phyloP scores from a whole-genome alignment of 2,329 filamentous ascomycete species.

The Pestalotiopsis sp. region DNA sequence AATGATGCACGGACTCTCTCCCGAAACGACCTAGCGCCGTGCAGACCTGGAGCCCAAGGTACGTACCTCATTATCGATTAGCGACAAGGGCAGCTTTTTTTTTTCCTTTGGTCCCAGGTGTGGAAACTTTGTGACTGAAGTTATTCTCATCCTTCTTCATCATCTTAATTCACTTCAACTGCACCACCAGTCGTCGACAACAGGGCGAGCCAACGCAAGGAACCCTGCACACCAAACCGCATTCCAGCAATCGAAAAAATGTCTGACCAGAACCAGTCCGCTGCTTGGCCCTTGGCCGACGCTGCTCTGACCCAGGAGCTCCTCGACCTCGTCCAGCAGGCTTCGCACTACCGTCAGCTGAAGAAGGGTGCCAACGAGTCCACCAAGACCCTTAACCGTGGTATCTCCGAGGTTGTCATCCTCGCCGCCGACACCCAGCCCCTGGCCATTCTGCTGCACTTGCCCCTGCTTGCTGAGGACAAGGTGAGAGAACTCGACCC shows the following conservation, averaged over 20 bases:
- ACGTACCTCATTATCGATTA: not conserved
- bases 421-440: constrained; percentile 87
- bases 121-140: not conserved
- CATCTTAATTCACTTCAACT: constrained; percentile 3
- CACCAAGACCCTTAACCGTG: constrained; percentile 73
- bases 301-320: constrained; percentile 52
- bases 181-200: constrained; percentile 19
- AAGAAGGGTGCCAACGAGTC: constrained; percentile 88
- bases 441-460: constrained; percentile 83
- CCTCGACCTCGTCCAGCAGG: constrained; percentile 78
- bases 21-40: not conserved
- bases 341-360: constrained; percentile 68
- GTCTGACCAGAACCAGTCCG: constrained; percentile 27
- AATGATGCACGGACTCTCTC: not conserved
- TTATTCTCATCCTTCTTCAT: constrained; percentile 8
- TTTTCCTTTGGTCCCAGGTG: not conserved
- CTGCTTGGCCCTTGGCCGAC: constrained; percentile 7
- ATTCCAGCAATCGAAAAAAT: constrained; percentile 18
- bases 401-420: constrained; percentile 85
- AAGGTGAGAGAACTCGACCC: constrained; percentile 43
- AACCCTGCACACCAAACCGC: constrained; percentile 45
- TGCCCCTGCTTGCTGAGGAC: constrained; percentile 86
- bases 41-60: not conserved
- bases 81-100: not conserved
- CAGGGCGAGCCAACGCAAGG: constrained; percentile 64